Evolutionary conservation across 805 yeast genomes (phyloP), one percentile per base, ranked within the genome.

Genomic region (Candida ortonii): DNA sequence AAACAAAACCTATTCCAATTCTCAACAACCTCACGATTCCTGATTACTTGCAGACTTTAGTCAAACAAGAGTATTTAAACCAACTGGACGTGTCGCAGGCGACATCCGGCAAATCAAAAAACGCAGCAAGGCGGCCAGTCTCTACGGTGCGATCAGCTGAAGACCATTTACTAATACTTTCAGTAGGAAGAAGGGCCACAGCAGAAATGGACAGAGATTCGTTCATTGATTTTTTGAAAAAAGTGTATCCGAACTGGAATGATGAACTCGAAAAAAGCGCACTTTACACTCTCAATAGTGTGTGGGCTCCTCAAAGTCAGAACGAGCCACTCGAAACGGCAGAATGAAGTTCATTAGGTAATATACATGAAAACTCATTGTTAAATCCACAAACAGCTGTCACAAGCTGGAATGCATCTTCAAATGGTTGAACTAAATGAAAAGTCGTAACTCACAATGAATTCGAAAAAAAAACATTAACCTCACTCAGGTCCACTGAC

Each of bases 111-210:
- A 37, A 32, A 30, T 25, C 21, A 27, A 29, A 30, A 12, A 29
- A 22, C 16, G 16, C 37, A 18, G 30, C 30, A 27, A 20, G 43
- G 18, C 33, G 41, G 8, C 13, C 34, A n/a, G 28, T 35, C 11
- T 18, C 30, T 22, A 23, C 21, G 7, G 44, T 37, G 4, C 36
- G 33, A 22, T 34, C 25, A n/a, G 39, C 48, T 15, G 58, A 55
- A 18, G 57, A 50, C 25, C 41, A 41, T 23, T 33, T 46, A 44
- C 43, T 49, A 35, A 46, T 50, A 16, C 44, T 46, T 20, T 49
- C 53, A 6, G 20, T 62, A 5, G 67, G 65, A 6, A 36, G 61
- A 29, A 36, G 64, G 22, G 34, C 57, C 3, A 22, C 45, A 11
- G 41, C 36, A 3, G 65, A 61, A 28, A 46, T 62, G 31, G 30